A percentile compares a stretch with the other conserved stretches of the same genome.
These are phyloP conservation scores for Epichloe sibirici DNA, from an alignment of 2,329 filamentous ascomycete species.

Conservation along the genomic window DNA sequence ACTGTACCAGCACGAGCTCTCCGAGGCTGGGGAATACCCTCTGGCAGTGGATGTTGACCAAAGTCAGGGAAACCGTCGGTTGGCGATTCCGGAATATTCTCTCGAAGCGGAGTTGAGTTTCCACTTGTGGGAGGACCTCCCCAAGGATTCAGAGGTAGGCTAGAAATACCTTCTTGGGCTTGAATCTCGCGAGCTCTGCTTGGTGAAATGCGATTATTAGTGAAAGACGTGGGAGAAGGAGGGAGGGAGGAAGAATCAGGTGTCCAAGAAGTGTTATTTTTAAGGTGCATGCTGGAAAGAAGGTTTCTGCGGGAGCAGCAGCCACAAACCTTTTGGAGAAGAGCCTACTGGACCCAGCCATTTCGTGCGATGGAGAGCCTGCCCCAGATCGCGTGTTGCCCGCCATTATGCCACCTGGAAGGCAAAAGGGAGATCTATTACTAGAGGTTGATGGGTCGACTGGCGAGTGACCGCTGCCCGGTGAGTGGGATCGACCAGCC, in stretches of 20 bases:
- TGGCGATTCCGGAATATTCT: conserved; percentile 94
- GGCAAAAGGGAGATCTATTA: conserved; percentile 61
- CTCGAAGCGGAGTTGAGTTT: conserved; percentile 88
- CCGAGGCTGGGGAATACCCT: conserved; percentile 55
- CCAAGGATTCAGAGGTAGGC: conserved; percentile 63
- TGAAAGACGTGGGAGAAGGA: not conserved
- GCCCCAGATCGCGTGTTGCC: conserved; percentile 63
- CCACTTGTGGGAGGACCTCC: conserved; percentile 93
- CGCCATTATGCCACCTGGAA: conserved; percentile 52
- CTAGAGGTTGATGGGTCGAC: conserved; percentile 56
- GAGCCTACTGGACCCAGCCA: conserved; percentile 57
- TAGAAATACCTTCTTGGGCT: conserved; percentile 78
- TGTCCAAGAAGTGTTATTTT: not conserved
- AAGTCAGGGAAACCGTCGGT: conserved; percentile 94
- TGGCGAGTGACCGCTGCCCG: conserved; percentile 68
- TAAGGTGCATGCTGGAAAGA: not conserved
- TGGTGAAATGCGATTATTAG: not conserved
- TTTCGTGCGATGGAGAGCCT: conserved; percentile 93
- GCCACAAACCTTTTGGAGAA: conserved; percentile 79
- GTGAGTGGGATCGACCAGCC: conserved; percentile 61
- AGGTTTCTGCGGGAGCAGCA: not conserved
- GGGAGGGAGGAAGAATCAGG: not conserved
- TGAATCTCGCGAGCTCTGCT: conserved; percentile 90
- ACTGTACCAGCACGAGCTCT: conserved; percentile 87
- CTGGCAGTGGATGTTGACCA: conserved; percentile 55